These are phyloP conservation scores for Linnemannia exigua DNA, from an alignment of 192 early-diverging fungal species.

Conservation along the genomic window DNA sequence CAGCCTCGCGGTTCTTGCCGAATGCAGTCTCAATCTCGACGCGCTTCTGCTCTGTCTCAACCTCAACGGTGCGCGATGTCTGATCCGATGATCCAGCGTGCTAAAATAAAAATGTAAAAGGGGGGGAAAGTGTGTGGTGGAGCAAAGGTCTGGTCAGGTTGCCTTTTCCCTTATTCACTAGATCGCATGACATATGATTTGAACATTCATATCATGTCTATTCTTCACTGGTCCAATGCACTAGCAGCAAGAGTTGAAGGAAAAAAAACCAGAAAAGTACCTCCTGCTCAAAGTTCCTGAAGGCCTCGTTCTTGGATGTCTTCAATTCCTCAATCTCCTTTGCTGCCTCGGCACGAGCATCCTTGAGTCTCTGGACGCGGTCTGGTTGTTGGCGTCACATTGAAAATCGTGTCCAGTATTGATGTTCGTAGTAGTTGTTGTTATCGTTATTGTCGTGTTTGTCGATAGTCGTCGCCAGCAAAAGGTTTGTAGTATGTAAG, in stretches of 20 bases:
- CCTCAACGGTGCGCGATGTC: slow-evolving; percentile 68
- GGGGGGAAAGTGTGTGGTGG: background rate
- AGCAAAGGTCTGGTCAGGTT: background rate
- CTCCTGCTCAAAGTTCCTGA: slow-evolving; percentile 78
- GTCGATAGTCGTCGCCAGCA: too few species aligned
- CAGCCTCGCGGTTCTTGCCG: slow-evolving; percentile 72
- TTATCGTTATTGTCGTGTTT: too few species aligned
- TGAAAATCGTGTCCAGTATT: background rate
- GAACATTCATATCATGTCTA: background rate
- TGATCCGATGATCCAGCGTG: slow-evolving; percentile 80
- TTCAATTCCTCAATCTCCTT: slow-evolving; percentile 94
- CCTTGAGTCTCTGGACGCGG: slow-evolving; percentile 93
- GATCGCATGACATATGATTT: slow-evolving; percentile 6
- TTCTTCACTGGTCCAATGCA: background rate
- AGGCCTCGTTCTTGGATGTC: slow-evolving; percentile 86
- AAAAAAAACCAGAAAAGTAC: slow-evolving; percentile 42
- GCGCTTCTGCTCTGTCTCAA: slow-evolving; percentile 80
- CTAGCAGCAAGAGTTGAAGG: background rate
- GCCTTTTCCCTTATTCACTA: background rate
- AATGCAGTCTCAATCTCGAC: slow-evolving; percentile 71
- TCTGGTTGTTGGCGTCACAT: slow-evolving; percentile 58
- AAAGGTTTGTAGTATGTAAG: too few species aligned
- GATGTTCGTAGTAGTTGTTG: background rate
- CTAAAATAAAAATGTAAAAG: slow-evolving; percentile 56
- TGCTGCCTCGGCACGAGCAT: slow-evolving; percentile 93